Conservation (phyloP, 2,329 filamentous ascomycete genomes). For the Tolypocladium amazonense region DNA sequence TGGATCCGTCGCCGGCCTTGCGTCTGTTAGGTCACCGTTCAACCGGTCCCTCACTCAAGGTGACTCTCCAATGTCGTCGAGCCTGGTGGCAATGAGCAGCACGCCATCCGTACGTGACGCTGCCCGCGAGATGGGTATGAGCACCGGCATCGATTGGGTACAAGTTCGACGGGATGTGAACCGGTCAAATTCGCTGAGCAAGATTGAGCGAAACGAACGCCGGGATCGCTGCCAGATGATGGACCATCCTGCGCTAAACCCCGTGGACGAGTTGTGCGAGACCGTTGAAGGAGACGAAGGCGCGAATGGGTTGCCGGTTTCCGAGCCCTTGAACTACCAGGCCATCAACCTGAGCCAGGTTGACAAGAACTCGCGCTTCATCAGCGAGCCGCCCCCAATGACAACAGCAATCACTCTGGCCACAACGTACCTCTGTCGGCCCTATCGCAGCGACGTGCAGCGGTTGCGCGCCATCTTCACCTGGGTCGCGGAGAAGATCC, state of each 20-base stretch:
- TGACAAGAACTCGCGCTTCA: constrained; percentile 90
- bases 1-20: constrained; percentile 27
- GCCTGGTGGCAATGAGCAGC: constrained; percentile 22
- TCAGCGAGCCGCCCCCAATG: constrained; percentile 71
- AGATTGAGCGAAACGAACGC: constrained; percentile 75
- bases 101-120: constrained; percentile 33
- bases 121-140: constrained; percentile 61
- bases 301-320: constrained; percentile 72
- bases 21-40: constrained; percentile 31
- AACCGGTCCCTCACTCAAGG: constrained; percentile 28
- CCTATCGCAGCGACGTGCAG: constrained; percentile 90
- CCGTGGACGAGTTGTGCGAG: constrained; percentile 80
- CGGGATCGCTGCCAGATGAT: constrained; percentile 90
- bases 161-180: constrained; percentile 94
- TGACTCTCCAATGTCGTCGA: constrained; percentile 35
- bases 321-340: constrained; percentile 71
- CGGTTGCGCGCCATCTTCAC: constrained; percentile 90
- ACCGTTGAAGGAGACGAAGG: constrained; percentile 84
- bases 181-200: constrained; percentile 83
- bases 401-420: constrained; percentile 75
- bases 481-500: constrained; percentile 90
- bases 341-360: constrained; percentile 74
- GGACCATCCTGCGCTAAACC: constrained; percentile 77
- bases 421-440: constrained; percentile 85
- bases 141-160: constrained; percentile 72